Base-by-base conservation (phyloP, 257 asterid genomes). In the Solanum infundibuliforme region DNA sequence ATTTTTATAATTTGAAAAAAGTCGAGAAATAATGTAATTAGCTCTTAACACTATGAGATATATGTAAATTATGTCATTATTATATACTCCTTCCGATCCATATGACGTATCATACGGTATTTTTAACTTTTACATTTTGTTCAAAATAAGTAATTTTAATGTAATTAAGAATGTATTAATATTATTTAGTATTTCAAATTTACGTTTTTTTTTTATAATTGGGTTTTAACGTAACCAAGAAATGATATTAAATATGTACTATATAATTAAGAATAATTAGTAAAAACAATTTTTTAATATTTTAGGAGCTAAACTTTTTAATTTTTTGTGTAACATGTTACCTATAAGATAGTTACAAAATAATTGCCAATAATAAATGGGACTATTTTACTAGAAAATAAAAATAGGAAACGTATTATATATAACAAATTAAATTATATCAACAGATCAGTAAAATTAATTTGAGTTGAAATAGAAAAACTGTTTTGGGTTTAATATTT, bases 11-110 rank as follows among this genome's bases (percentile, higher is more conserved):
- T 48, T 48, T 48, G 21, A 14, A 52, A 52, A 52, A 52, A 6
- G n/a, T 52, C 0, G 1, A 0, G 0, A 5, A 52, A 52, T 52
- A 52, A 52, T 52, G 9, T 52, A 6, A 52, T 52, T 16, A 2
- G 4, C 62, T 52, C 4, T 16, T 52, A 16, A 52, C 4, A 2
- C 60, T 16, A 16, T 52, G 23, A 52, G 21, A 52, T 6, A 16
- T 52, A 5, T 52, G 62, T 52, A 52, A 16, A 52, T 52, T 52
- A 52, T 52, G 0, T 6, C 8, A 14, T 52, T 16, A 52, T 23
- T 62, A 62, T 62, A 21, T 58, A 58, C 12, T 23, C 14, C 71
- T n/a, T 8, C 6, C 12, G 3, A 23, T 62, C 6, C n/a, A 52
- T 52, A 18, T 52, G 62, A 52, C 29, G 8, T 31, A 71, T 31